Evolutionary conservation across 345 rosid genomes (phyloP).

Genomic region (Turnera subulata): DNA sequence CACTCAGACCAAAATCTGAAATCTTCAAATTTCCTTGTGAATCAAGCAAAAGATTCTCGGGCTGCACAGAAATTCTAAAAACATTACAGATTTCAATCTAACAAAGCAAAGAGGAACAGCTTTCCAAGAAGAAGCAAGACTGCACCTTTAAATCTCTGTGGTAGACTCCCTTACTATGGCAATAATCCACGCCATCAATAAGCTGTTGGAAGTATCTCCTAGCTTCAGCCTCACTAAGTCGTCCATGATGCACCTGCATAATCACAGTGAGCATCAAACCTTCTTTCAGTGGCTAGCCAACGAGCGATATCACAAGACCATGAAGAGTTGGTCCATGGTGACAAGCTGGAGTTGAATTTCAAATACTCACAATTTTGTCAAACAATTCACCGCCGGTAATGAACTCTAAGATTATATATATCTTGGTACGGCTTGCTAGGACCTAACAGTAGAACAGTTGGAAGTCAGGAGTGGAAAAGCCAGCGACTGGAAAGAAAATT

Average conservation of each 20-base stretch:
- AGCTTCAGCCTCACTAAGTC: constrained; percentile 88
- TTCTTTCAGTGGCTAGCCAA: background rate
- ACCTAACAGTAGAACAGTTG: constrained; percentile 40
- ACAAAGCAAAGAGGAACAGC: background rate
- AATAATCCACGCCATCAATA: constrained; percentile 95
- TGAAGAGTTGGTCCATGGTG: background rate
- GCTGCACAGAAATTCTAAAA: constrained; percentile 40
- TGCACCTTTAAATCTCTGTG: constrained; percentile 91
- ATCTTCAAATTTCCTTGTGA: constrained; percentile 88
- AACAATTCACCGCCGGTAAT: constrained; percentile 97
- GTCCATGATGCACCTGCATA: constrained; percentile 71
- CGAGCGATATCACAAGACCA: background rate
- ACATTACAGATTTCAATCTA: constrained; percentile 16
- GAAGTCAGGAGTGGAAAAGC: background rate
- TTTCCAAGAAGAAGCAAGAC: constrained; percentile 5
- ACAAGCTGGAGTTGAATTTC: constrained; percentile 7
- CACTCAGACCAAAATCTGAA: constrained; percentile 96
- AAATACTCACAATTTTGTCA: constrained; percentile 81
- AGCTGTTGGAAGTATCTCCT: constrained; percentile 90
- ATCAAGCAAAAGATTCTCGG: constrained; percentile 92
- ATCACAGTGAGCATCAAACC: constrained; percentile 5
- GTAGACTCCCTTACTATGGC: constrained; percentile 87
- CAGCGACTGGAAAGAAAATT: constrained; percentile 5
- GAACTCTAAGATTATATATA: constrained; percentile 91
- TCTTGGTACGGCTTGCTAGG: constrained; percentile 85